Conservation (phyloP, 2,329 filamentous ascomycete genomes). For the Endothia cerciana region DNA sequence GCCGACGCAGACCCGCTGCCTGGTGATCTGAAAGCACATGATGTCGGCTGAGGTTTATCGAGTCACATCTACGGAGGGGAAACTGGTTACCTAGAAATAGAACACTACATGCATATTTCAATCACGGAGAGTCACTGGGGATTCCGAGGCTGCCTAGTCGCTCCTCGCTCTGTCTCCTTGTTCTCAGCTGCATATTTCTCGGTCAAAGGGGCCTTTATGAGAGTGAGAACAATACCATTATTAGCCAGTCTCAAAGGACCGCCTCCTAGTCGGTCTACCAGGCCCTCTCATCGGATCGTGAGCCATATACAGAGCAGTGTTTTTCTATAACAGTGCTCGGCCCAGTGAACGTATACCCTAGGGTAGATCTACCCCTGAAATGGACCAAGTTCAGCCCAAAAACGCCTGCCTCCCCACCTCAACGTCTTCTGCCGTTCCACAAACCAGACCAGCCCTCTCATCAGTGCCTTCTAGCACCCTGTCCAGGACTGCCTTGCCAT, state of each 20-base stretch:
- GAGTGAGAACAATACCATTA: neutral
- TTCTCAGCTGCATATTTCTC: neutral
- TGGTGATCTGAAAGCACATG: slow-evolving; percentile 9
- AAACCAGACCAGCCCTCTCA: slow-evolving; percentile 55
- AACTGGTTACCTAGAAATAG: neutral
- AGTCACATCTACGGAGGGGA: neutral
- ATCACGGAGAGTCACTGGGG: neutral
- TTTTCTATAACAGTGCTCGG: too few relatives aligned
- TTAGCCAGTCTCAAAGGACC: neutral
- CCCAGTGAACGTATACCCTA: too few relatives aligned
- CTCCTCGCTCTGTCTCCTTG: neutral
- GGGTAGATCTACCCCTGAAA: neutral
- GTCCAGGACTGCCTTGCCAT: slow-evolving; percentile 48
- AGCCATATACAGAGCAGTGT: too few relatives aligned
- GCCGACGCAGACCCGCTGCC: neutral
- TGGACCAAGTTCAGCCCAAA: slow-evolving; percentile 5
- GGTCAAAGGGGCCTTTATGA: neutral
- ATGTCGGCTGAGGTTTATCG: neutral
- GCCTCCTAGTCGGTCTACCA: neutral
- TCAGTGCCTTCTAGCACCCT: slow-evolving; percentile 46
- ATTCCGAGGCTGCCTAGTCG: neutral
- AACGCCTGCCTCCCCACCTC: slow-evolving; percentile 39
- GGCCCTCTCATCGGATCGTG: too few relatives aligned
- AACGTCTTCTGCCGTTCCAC: slow-evolving; percentile 55
- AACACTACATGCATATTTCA: neutral